Percentiles rank a stretch among this genome's conserved stretches.
Conservation (phyloP, 2,329 filamentous ascomycete species). For the Aspergillus phoenicis region DNA sequence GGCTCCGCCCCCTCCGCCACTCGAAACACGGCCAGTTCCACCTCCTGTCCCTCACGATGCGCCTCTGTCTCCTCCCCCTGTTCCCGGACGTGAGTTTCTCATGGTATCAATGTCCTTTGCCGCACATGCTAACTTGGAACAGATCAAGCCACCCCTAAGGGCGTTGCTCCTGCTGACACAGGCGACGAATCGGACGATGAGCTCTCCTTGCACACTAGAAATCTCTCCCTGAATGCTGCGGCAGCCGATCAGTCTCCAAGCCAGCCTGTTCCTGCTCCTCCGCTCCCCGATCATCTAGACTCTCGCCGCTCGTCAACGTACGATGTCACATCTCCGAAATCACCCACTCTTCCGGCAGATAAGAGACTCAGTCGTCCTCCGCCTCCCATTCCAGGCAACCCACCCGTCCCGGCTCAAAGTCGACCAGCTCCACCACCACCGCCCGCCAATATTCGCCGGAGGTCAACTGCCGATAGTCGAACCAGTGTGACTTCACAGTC, state of each 20-base stretch:
- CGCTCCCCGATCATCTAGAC: slow-evolving; percentile 41
- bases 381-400: slow-evolving; percentile 43
- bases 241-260: slow-evolving; percentile 45
- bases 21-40: slow-evolving; percentile 43
- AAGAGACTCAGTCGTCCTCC: slow-evolving; percentile 49
- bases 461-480: slow-evolving; percentile 61
- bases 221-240: slow-evolving; percentile 47
- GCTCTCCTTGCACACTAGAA: slow-evolving; percentile 60
- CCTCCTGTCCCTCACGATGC: slow-evolving; percentile 40
- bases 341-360: slow-evolving; percentile 36
- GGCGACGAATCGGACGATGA: slow-evolving; percentile 92
- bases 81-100: slow-evolving; percentile 59
- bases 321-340: slow-evolving; percentile 47
- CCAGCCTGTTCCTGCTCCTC: slow-evolving; percentile 52
- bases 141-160: slow-evolving; percentile 64
- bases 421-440: slow-evolving; percentile 70
- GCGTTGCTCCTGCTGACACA: slow-evolving; percentile 66
- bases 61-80: slow-evolving; percentile 38
- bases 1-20: slow-evolving; percentile 47
- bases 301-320: slow-evolving; percentile 43
- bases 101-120: background rate
- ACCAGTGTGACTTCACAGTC: slow-evolving; percentile 45
- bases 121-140: slow-evolving; percentile 25
- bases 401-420: slow-evolving; percentile 50
- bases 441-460: slow-evolving; percentile 54